These are phyloP conservation scores for Eimeria maxima DNA, from an alignment of 169 alveolate genomes.

Conservation along the genomic window DNA sequence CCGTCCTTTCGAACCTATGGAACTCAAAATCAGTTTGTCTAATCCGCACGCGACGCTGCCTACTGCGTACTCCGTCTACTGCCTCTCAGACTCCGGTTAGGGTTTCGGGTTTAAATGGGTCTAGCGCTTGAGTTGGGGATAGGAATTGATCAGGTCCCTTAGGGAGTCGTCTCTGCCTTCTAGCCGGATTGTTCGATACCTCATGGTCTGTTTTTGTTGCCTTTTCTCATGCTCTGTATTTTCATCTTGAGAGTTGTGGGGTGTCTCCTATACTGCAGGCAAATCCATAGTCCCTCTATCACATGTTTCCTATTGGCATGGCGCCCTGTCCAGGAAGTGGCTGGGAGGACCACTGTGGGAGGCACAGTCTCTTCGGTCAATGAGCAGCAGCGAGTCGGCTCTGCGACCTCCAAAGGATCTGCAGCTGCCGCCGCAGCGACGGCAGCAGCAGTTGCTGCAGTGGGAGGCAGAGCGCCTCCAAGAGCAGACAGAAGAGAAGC, in stretches of 20 bases:
- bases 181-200: not conserved
- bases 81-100: slow-evolving; percentile 80
- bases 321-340: slow-evolving; percentile 45
- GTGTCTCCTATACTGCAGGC: not conserved
- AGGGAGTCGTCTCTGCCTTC: not conserved
- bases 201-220: not conserved
- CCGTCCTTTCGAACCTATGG: slow-evolving; percentile 80
- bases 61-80: slow-evolving; percentile 70
- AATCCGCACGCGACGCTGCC: slow-evolving; percentile 77
- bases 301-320: slow-evolving; percentile 70
- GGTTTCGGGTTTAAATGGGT: not conserved
- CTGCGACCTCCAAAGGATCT: not conserved
- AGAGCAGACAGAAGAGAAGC: not conserved
- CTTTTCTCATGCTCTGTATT: not conserved
- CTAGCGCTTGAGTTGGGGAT: not conserved
- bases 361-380: not conserved
- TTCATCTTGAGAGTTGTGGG: not conserved
- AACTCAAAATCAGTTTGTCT: slow-evolving; percentile 73
- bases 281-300: slow-evolving; percentile 59
- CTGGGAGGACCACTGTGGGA: slow-evolving; percentile 17
- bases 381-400: slow-evolving; percentile 25
- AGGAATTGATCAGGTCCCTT: not conserved
- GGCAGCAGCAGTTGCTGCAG: slow-evolving; percentile 46
- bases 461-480: not conserved
- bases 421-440: slow-evolving; percentile 27